Evolutionary conservation across 805 yeast species (phyloP).

Genomic region (Lachancea mirantina): DNA sequence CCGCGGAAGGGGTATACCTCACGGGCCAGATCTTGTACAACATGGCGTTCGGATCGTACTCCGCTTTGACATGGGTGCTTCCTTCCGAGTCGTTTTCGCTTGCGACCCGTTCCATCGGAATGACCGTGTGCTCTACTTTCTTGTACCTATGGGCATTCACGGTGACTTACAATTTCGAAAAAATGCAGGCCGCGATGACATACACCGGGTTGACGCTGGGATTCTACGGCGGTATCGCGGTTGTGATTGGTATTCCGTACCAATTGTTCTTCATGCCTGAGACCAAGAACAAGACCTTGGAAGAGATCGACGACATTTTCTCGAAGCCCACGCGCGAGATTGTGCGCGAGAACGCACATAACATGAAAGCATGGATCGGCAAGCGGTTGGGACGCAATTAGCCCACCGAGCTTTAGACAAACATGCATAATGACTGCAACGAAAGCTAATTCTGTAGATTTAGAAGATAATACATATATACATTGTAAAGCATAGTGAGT

Average conservation of each 20-base stretch:
- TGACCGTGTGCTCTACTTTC: conserved; percentile 51
- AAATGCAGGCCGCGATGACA: conserved; percentile 51
- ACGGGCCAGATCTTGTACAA: conserved; percentile 58
- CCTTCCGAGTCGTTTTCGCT: conserved; percentile 60
- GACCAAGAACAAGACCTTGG: conserved; percentile 64
- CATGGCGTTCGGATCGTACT: conserved; percentile 60
- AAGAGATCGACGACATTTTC: conserved; percentile 62
- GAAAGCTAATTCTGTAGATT: too few species aligned
- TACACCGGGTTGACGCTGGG: conserved; percentile 57
- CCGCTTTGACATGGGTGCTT: conserved; percentile 61
- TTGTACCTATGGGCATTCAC: conserved; percentile 57
- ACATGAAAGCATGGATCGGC: too few species aligned
- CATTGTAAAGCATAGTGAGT: too few species aligned
- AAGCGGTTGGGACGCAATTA: too few species aligned
- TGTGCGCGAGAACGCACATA: conserved; percentile 26
- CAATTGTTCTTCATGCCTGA: conserved; percentile 59
- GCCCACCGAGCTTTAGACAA: too few species aligned
- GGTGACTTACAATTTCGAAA: conserved; percentile 55
- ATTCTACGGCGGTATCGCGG: conserved; percentile 60
- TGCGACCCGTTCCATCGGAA: conserved; percentile 54
- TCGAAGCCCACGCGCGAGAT: conserved; percentile 38
- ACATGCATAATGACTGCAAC: too few species aligned
- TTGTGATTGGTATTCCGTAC: conserved; percentile 45
- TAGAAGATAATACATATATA: too few species aligned
- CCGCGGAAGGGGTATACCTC: conserved; percentile 53